Evolutionary conservation across 169 alveolate species (phyloP), one percentile per base, ranked within the genome.

Genomic region (Eimeria maxima): DNA sequence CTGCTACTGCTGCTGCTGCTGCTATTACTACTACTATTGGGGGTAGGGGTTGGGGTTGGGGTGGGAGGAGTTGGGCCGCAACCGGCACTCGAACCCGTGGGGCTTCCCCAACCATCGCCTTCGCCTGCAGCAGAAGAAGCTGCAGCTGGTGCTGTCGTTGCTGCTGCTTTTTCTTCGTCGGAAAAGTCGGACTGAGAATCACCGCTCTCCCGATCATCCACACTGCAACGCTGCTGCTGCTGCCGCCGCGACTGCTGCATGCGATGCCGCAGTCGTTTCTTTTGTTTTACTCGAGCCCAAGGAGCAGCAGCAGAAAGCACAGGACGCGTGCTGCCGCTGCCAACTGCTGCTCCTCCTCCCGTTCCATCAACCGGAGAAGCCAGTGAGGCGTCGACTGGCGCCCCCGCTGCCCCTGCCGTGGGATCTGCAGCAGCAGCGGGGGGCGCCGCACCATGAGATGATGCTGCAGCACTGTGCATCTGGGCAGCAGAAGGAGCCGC

Each of bases 181-280:
- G 33, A 38, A 10, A 38, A 24, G 24, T 10, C 69, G 5, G 86
- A 67, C 81, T 90, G 88, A 11, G 89, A 63, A 42, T 69, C 13
- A 45, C 45, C 95, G 42, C 55, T 44, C 57, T 53, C 95, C 33
- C 76, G 76, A 13, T 78, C 65, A 14, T 53, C 67, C 24, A 20
- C 89, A 16, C 67, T 13, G 8, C 89, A 1, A 14, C 65, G 38
- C 89, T 78, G 45, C 60, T 53, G 60, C 60, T 53, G 60, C 60
- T 53, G 60, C 60, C 69, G 73, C 67, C 53, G 76, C 76, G 33
- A 69, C 47, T 27, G 88, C 86, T 90, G 95, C 69, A 90, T 84
- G 76, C 71, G 71, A 76, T 90, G 42, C 73, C 95, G 87, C 76
- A 90, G 88, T 8, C 88, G 69, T 74, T 81, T 24, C 63, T 81